Percentiles rank a stretch among this genome's conserved stretches.
Conservation (phyloP, 1,284 basidiomycete genomes). For the Ceratobasidium sp. region DNA sequence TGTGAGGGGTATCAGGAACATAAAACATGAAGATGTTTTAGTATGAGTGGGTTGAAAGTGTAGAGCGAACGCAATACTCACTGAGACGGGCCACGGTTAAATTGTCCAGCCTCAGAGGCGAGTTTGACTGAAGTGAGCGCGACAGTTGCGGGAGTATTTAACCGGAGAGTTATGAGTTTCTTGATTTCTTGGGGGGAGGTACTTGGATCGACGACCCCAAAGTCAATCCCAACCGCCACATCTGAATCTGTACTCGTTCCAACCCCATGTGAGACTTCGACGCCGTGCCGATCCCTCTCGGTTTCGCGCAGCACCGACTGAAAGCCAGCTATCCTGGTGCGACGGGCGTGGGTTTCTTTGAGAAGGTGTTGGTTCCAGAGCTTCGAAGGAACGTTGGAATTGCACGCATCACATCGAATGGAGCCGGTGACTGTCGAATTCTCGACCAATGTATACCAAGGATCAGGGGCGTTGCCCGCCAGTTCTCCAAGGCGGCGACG, state of each 20-base stretch:
- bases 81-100: conserved; percentile 28
- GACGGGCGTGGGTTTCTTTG: conserved; percentile 51
- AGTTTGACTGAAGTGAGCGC: conserved; percentile 36
- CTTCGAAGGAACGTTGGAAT: conserved; percentile 50
- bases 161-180: conserved; percentile 45
- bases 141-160: conserved; percentile 43
- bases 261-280: conserved; percentile 50
- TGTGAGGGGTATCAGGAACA: conserved; percentile 6
- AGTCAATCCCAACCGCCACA: conserved; percentile 52
- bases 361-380: conserved; percentile 55
- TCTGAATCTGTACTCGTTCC: conserved; percentile 47
- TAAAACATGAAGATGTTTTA: conserved; percentile 43
- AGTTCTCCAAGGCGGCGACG: conserved; percentile 49
- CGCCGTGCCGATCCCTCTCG: conserved; percentile 60
- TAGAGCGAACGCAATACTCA: conserved; percentile 17
- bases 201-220: conserved; percentile 55
- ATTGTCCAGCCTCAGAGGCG: conserved; percentile 36
- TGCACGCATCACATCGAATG: conserved; percentile 58
- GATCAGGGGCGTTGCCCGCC: conserved; percentile 47
- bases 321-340: conserved; percentile 54
- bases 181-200: conserved; percentile 34
- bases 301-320: conserved; percentile 58
- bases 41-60: background rate
- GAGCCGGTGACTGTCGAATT: conserved; percentile 48
- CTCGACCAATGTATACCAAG: conserved; percentile 49